Conservation (phyloP, 306 rosid genomes). For the Morella rubra region DNA sequence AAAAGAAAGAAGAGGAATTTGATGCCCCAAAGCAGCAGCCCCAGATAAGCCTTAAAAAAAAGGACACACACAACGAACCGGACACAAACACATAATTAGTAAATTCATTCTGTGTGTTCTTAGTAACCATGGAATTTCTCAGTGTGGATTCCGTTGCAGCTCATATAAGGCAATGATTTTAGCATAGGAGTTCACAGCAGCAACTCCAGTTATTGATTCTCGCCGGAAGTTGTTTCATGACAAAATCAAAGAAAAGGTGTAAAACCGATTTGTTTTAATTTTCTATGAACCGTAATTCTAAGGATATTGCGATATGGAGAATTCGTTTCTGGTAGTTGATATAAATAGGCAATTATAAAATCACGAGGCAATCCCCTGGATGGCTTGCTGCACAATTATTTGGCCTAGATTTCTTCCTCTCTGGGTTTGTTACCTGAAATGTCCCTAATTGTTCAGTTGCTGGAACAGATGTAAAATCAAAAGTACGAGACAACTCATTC, state of each 20-base stretch:
- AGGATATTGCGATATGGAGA: background rate
- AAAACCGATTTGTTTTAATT: background rate
- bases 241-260: background rate
- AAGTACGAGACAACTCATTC: constrained; percentile 6
- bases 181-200: background rate
- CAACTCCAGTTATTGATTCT: background rate
- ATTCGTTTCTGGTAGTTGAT: no score
- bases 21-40: no score
- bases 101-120: background rate
- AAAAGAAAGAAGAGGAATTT: no score
- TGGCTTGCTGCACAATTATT: constrained; percentile 35
- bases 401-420: constrained; percentile 11
- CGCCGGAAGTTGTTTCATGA: background rate
- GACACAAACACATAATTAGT: background rate
- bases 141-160: constrained; percentile 5
- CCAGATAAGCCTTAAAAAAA: no score
- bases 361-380: background rate
- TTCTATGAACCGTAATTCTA: constrained; percentile 1
- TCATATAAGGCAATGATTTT: no score
- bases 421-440: background rate
- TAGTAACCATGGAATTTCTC: background rate
- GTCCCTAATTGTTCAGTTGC: constrained; percentile 28
- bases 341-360: background rate
- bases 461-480: constrained; percentile 19
- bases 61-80: no score